A percentile compares a stretch with the other conserved stretches of the same genome.
phyloP scores from a whole-genome alignment of 176 grass and related monocot species.

The Cenchrus fungigraminus region DNA sequence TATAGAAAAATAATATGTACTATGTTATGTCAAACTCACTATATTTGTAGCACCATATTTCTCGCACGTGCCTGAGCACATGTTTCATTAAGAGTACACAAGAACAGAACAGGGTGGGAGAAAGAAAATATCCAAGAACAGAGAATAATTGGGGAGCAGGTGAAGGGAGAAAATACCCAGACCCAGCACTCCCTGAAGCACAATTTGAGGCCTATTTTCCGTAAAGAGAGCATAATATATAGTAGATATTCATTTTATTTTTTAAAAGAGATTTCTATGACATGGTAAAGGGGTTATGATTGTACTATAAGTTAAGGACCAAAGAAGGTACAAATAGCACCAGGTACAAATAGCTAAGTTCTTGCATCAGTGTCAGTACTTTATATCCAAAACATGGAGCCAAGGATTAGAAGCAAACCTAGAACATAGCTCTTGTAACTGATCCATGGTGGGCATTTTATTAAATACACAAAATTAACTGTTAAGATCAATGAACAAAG shows the following conservation, averaged over 20 bases:
- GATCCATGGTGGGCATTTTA: too few species aligned
- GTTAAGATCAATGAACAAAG: too few species aligned
- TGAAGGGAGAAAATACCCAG: conserved; percentile 16
- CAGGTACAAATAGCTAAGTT: too few species aligned
- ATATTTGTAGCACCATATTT: conserved; percentile 1
- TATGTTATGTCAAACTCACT: conserved; percentile 23
- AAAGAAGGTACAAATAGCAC: conserved; percentile 13
- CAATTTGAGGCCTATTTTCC: conserved; percentile 5
- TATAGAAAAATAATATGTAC: not conserved
- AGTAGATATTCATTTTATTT: conserved; percentile 14
- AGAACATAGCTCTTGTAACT: too few species aligned
- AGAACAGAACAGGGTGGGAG: not conserved
- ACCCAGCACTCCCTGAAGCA: conserved; percentile 10
- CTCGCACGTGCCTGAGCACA: not conserved
- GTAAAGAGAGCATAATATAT: not conserved
- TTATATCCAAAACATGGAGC: too few species aligned
- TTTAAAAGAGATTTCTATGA: conserved; percentile 17
- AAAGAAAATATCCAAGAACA: conserved; percentile 4
- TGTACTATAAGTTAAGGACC: not conserved
- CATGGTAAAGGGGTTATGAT: conserved; percentile 29
- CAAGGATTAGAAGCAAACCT: too few species aligned
- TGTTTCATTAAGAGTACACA: not conserved
- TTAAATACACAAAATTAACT: too few species aligned
- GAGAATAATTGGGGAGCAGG: not conserved
- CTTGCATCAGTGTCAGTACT: too few species aligned